phyloP scores from a whole-genome alignment of 441 rosid genomes.

The Gossypium gossypioides region DNA sequence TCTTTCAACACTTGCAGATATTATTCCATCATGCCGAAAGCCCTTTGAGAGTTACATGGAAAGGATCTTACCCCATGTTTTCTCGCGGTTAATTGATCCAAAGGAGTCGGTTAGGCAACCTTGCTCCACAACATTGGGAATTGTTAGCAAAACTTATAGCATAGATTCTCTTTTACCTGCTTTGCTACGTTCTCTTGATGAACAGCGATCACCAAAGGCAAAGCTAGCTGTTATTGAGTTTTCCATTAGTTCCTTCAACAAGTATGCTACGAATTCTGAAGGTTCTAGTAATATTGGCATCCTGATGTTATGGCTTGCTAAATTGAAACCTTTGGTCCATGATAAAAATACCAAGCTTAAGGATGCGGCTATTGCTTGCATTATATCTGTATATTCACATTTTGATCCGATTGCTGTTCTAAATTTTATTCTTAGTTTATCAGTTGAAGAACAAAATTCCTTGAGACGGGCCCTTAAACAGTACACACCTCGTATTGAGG shows the following conservation, averaged over 20 bases:
- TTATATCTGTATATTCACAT: slow-evolving; percentile 82
- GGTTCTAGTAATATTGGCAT: slow-evolving; percentile 79
- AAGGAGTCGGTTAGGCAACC: slow-evolving; percentile 91
- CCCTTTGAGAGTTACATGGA: slow-evolving; percentile 96
- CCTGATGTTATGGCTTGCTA: slow-evolving; percentile 85
- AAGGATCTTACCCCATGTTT: slow-evolving; percentile 90
- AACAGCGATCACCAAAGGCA: slow-evolving; percentile 97
- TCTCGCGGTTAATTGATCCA: slow-evolving; percentile 90
- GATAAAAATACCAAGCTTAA: slow-evolving; percentile 89
- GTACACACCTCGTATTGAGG: slow-evolving; percentile 95
- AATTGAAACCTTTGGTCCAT: slow-evolving; percentile 69
- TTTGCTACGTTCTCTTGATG: slow-evolving; percentile 91
- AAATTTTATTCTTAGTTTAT: slow-evolving; percentile 83
- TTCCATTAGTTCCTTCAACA: slow-evolving; percentile 76
- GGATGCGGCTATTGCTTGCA: slow-evolving; percentile 88
- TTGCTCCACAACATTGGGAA: slow-evolving; percentile 72
- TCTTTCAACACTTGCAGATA: slow-evolving; percentile 82
- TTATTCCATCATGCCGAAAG: slow-evolving; percentile 83
- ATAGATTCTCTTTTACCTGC: slow-evolving; percentile 87
- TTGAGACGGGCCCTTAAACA: slow-evolving; percentile 90
- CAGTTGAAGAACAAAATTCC: slow-evolving; percentile 93
- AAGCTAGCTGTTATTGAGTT: slow-evolving; percentile 95
- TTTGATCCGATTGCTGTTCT: slow-evolving; percentile 81
- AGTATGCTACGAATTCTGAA: slow-evolving; percentile 63
- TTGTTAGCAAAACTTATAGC: slow-evolving; percentile 83